Evolutionary conservation across 345 rosid species (phyloP), one percentile per base, ranked within the genome.

Genomic region (Pseudoturritis turrita): DNA sequence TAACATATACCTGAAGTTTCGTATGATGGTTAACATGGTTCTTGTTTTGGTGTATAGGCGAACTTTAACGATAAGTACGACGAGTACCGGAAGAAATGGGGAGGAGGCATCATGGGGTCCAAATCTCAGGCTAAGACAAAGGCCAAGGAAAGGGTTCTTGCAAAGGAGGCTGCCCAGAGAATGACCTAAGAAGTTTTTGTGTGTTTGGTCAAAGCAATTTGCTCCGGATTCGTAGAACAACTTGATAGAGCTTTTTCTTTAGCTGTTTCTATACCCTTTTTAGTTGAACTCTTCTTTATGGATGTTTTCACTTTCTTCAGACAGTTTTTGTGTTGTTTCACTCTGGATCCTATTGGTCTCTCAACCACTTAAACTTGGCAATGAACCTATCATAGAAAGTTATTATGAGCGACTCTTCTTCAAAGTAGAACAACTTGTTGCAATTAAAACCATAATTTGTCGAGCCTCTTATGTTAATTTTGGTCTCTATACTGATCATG

Each of bases 21-120:
- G n/a, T n/a, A 6, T 66, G 53, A 19, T 51, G 3, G 10, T 9
- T 21, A 22, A 67, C 43, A 5, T 75, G 58, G 31, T 71, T 73
- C 1, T 11, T 13, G 7, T 41, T 14, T 22, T 43, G 6, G 44
- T 23, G 33, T 25, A 10, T 62, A 88, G 94, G 94, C 94, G 0
- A 86, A 85, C 85, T 89, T 89, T 71, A 85, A 87, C 3, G 89
- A 87, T 83, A 89, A 89, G 82, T 89, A 65, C 17, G 95, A 89
- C 7, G 96, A 89, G 82, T 73, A 81, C 74, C 83, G 92, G 35
- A 89, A 89, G 88, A 89, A 83, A 72, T 87, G 96, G 96, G 96
- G 96, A 23, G 96, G 96, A 53, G 95, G 95, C 9, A 83, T 89
- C 14, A 89, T 89, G 95, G 91, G 95, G 10, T 86, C 95, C 36